Base-by-base conservation (phyloP, 2,329 filamentous ascomycete species). In the Fusarium marasasianum region DNA sequence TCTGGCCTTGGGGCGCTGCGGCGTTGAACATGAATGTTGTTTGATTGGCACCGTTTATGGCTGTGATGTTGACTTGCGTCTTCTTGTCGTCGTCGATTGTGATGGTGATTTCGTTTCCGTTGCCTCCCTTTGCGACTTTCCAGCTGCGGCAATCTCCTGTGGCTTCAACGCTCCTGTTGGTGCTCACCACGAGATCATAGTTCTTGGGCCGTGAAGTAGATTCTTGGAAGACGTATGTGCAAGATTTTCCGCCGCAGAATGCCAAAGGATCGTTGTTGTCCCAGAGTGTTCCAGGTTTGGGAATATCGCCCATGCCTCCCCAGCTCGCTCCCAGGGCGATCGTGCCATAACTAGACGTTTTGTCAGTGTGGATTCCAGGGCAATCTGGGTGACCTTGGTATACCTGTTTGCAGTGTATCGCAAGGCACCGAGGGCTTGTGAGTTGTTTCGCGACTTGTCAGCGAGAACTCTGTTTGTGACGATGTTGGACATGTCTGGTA, bases 341-440 rank as follows among this genome's bases (percentile, higher is more conserved):
- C 17, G 79, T 80, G 14, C 85, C 84, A 58, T 83, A 86, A 54
- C 83, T 85, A 33, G 8, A 5, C 4, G 54, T 3, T 12, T 6
- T 12, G 17, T 53, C 11, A 63, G 47, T 9, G 20, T 2, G 15
- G 18, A 22, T 15, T 48, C 20, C 11, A 15, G 13, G 20, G 29
- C 26, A 29, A 15, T 29, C 13, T 29, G 20, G 20, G 13, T 11
- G 15, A 6, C 18, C 4, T 20, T 17, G 9, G n/a, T 72, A 38
- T 58, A 82, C 82, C 80, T 82, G 41, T 86, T 85, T 18, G 85
- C 85, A 3, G 82, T 84, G 53, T 84, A 86, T 55, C 84, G 78
- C 29, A 84, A 77, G 31, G 83, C 82, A n/a, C 72, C 78, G 20
- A 69, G 59, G 5, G 72, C 66, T 26, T 77, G 75, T 15, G 73